A percentile compares a stretch with the other conserved stretches of the same genome.
phyloP scores from a whole-genome alignment of 1,139 yeast species.

The Candida glucosophila region DNA sequence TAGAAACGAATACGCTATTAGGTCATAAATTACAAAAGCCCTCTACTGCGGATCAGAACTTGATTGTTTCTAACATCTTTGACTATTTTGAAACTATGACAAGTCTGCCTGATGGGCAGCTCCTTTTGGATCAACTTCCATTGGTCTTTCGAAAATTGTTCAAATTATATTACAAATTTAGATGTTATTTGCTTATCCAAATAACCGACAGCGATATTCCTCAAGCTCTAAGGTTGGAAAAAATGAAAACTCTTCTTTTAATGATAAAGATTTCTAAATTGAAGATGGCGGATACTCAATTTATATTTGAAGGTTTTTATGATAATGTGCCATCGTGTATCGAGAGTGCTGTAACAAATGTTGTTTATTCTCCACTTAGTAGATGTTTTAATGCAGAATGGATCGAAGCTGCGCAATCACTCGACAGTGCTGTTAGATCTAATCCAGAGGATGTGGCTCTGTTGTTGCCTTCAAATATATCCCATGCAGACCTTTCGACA shows the following conservation, averaged over 20 bases:
- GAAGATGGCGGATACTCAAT: slow-evolving; percentile 62
- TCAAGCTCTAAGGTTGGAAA: slow-evolving; percentile 52
- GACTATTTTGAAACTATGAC: slow-evolving; percentile 57
- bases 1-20: slow-evolving; percentile 45
- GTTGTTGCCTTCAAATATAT: slow-evolving; percentile 27
- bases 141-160: slow-evolving; percentile 59
- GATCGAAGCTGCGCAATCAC: slow-evolving; percentile 42
- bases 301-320: slow-evolving; percentile 37
- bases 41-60: slow-evolving; percentile 41
- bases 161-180: slow-evolving; percentile 59
- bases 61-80: slow-evolving; percentile 63
- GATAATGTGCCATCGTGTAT: slow-evolving; percentile 72
- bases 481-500: slow-evolving; percentile 20
- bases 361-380: slow-evolving; percentile 74
- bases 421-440: slow-evolving; percentile 8
- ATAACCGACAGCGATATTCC: slow-evolving; percentile 52
- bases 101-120: slow-evolving; percentile 31
- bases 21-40: slow-evolving; percentile 41
- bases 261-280: slow-evolving; percentile 59
- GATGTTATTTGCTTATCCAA: slow-evolving; percentile 56
- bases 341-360: slow-evolving; percentile 72
- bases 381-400: slow-evolving; percentile 60
- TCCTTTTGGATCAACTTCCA: slow-evolving; percentile 53
- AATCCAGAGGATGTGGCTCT: slow-evolving; percentile 23
- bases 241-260: slow-evolving; percentile 64